Base-by-base conservation (phyloP, 805 yeast genomes). In the Komagataella phaffii region DNA sequence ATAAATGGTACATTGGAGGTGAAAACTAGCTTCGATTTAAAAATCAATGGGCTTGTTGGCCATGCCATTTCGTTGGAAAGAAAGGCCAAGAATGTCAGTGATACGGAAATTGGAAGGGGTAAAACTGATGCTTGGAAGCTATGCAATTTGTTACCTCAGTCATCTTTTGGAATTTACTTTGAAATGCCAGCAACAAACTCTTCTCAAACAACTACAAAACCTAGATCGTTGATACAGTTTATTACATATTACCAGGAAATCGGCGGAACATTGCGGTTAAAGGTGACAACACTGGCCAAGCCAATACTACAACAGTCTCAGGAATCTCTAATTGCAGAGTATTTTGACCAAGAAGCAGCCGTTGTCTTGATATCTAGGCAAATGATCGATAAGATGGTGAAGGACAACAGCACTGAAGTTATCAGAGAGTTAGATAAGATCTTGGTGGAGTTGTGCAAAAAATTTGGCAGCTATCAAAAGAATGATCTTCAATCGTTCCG, bases 291-390 rank as follows among this genome's bases (percentile, higher is more conserved):
- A 0, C 62, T 77, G 3, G 70, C 76, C 5, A 67, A 71, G 30
- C 73, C 73, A 3, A 63, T 78, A 3, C 57, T 72, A 23, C 69
- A 71, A 10, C 68, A 69, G 24, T 64, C 68, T 8, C 74, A 72
- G 53, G 61, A 63, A 12, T 60, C 64, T n/a, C 70, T 66, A 49
- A 58, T 80, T 47, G 71, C 75, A 45, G 61, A 62, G 7, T 74
- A 74, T 14, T 81, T 82, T 60, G 88, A 82, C 61, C 87, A 83
- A 62, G 87, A 82, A 59, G 83, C 83, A 10, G 84, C 86, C 0
- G 74, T 82, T 3, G 84, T 82, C 0, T 63, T 81, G 46, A 64
- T 80, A 56, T 80, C 85, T 1, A 69, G 87, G 55, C 73, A 74
- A 24, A 76, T 81, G 0, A 65, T 80, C 19, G 61, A 62, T 55